phyloP scores from a whole-genome alignment of 2,329 filamentous ascomycete species.

The Aspergillus sp. region DNA sequence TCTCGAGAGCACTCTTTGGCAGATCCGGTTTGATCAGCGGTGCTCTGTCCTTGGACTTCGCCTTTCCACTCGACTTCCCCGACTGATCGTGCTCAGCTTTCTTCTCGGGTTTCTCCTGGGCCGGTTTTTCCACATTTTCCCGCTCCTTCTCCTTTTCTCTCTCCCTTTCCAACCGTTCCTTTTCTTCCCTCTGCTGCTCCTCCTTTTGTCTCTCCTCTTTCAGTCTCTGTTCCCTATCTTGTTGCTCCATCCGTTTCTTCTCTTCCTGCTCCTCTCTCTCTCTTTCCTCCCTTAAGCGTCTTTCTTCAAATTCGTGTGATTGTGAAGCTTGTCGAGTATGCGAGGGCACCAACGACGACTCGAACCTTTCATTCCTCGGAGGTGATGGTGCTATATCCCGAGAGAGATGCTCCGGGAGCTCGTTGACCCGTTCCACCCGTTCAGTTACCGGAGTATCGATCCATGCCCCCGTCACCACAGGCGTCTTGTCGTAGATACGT shows the following conservation, averaged over 20 bases:
- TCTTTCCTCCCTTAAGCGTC: conserved; percentile 4
- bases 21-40: conserved; percentile 39
- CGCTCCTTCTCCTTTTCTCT: background rate
- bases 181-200: conserved; percentile 6
- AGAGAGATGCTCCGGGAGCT: conserved; percentile 27
- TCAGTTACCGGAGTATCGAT: conserved; percentile 50
- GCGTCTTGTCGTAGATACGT: conserved; percentile 45
- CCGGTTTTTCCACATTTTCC: background rate
- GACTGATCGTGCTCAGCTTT: background rate
- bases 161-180: background rate
- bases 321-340: conserved; percentile 14
- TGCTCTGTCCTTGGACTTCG: conserved; percentile 21
- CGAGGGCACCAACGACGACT: conserved; percentile 6
- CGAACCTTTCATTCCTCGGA: conserved; percentile 10
- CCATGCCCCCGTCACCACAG: conserved; percentile 49
- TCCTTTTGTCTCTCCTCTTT: conserved; percentile 6
- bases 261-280: conserved; percentile 14
- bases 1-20: conserved; percentile 46
- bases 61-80: background rate
- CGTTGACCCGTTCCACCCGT: conserved; percentile 33
- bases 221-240: background rate
- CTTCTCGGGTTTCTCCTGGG: background rate
- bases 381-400: conserved; percentile 28
- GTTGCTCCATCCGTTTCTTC: conserved; percentile 4
- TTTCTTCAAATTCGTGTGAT: conserved; percentile 6